Evolutionary conservation across 768 basidiomycete genomes (phyloP).

Genomic region (Lactifluus pinguis): DNA sequence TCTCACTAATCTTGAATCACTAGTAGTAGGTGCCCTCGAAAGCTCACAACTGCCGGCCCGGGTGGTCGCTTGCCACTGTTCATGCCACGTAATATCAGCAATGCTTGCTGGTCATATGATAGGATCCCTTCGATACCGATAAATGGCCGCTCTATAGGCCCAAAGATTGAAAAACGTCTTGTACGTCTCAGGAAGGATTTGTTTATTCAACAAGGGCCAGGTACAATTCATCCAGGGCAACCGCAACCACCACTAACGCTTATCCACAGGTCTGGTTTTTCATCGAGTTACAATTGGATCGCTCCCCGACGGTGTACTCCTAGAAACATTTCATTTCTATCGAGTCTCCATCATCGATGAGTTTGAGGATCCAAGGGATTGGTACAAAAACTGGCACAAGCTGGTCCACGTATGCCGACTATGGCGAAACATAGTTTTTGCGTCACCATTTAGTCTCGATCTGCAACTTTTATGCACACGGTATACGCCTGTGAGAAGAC

Average conservation of each 20-base stretch:
- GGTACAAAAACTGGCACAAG: no score
- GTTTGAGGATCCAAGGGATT: no score
- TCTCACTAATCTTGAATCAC: background rate
- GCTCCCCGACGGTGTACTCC: background rate
- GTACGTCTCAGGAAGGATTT: background rate
- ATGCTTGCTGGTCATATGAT: background rate
- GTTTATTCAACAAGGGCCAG: background rate
- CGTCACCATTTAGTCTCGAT: no score
- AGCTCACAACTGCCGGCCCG: background rate
- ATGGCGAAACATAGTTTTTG: no score
- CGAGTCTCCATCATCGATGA: no score
- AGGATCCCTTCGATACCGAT: background rate
- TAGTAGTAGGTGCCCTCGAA: background rate
- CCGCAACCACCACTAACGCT: background rate
- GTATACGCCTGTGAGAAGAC: no score
- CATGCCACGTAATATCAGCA: background rate
- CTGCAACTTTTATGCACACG: no score
- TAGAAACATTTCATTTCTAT: background rate
- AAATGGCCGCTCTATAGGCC: background rate
- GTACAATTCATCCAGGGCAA: background rate
- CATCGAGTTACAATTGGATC: background rate
- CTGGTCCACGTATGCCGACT: no score
- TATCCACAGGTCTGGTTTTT: background rate
- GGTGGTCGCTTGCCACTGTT: background rate
- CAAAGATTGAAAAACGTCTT: background rate